Percentiles rank a stretch among this genome's conserved stretches.
Evolutionary conservation across 352 stramenopile species (phyloP).

Genomic region (Globisporangium carolinianum): DNA sequence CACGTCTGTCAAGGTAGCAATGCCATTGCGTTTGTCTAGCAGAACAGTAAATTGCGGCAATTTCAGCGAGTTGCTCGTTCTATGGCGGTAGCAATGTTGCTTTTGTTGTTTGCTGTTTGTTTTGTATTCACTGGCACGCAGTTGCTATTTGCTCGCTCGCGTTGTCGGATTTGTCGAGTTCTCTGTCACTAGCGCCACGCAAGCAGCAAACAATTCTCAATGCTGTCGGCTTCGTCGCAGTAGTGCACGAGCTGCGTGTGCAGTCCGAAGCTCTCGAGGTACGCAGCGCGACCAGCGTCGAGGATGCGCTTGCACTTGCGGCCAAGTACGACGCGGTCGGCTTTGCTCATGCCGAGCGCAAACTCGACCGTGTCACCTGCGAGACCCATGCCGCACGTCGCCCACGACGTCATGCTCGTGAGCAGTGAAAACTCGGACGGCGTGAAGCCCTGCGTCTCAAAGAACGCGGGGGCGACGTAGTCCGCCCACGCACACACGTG

Average conservation of each 20-base stretch:
- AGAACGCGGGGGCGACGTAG: conserved; percentile 64
- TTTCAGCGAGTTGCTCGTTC: too few species aligned
- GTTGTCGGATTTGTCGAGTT: background rate
- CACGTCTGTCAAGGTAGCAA: too few species aligned
- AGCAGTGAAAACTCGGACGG: conserved; percentile 52
- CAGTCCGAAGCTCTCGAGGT: conserved; percentile 37
- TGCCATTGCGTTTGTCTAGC: too few species aligned
- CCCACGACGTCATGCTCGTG: conserved; percentile 71
- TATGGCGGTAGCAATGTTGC: too few species aligned
- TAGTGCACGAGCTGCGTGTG: conserved; percentile 74
- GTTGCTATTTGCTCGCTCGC: background rate
- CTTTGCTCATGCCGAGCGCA: conserved; percentile 69
- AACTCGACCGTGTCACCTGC: conserved; percentile 58
- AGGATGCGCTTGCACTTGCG: conserved; percentile 76
- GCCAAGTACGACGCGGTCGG: conserved; percentile 49
- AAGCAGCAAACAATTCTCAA: conserved; percentile 79
- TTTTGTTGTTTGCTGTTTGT: too few species aligned
- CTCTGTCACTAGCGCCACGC: conserved; percentile 29
- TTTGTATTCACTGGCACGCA: too few species aligned
- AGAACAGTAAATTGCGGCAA: too few species aligned
- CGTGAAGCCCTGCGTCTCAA: conserved; percentile 47
- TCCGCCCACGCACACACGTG: conserved; percentile 69
- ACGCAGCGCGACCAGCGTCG: conserved; percentile 58
- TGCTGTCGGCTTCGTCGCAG: conserved; percentile 60
- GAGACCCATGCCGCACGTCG: conserved; percentile 64